Conservation (phyloP, 2,329 filamentous ascomycete species). For the Phaeosphaeriaceae sp. region DNA sequence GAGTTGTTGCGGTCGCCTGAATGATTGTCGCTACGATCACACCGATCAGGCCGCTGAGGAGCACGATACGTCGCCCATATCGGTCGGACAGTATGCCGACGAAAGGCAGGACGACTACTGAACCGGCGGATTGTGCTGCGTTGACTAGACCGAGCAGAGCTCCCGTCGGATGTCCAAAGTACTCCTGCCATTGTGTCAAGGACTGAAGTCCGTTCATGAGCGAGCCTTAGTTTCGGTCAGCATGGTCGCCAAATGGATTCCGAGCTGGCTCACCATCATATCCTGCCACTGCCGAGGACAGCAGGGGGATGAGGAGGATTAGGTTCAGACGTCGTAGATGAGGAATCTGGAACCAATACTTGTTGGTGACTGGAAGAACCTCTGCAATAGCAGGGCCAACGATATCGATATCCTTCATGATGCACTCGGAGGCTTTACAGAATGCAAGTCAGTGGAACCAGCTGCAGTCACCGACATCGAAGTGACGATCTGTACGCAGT, state of each 20-base stretch:
- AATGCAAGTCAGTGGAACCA: not conserved
- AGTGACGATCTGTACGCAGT: not conserved
- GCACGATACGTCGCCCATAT: conserved; percentile 13
- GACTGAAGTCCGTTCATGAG: conserved; percentile 54
- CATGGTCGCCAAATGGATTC: too few species aligned
- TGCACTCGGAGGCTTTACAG: not conserved
- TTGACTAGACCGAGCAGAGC: conserved; percentile 20
- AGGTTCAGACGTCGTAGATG: conserved; percentile 1
- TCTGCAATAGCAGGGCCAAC: not conserved
- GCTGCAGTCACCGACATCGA: not conserved
- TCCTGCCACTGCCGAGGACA: not conserved
- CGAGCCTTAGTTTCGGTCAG: conserved; percentile 48
- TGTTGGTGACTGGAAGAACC: not conserved
- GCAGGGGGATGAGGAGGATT: conserved; percentile 1
- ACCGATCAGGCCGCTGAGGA: conserved; percentile 36
- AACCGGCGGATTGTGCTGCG: conserved; percentile 16
- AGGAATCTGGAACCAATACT: not conserved
- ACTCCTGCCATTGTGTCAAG: conserved; percentile 13
- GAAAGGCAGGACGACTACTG: conserved; percentile 13
- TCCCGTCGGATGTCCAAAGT: conserved; percentile 20
- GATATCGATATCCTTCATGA: not conserved
- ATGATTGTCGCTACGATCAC: conserved; percentile 59
- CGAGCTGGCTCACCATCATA: not conserved
- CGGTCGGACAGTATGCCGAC: conserved; percentile 12
- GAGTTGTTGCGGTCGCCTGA: conserved; percentile 54